Evolutionary conservation across 805 yeast species (phyloP).

Genomic region (Hanseniaspora lachancei): DNA sequence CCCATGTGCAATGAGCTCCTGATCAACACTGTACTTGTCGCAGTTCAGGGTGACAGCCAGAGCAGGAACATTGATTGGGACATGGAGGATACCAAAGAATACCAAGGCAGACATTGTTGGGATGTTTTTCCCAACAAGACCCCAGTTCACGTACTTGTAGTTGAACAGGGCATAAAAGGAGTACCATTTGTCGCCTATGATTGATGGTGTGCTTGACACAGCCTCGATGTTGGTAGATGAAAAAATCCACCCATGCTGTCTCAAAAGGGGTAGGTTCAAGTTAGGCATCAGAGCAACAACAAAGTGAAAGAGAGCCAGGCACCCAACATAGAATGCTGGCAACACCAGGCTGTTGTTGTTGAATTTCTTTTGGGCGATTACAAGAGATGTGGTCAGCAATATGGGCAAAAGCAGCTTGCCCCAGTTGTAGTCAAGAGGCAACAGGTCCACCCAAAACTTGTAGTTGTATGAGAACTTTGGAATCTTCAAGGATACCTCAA

Average conservation of each 20-base stretch:
- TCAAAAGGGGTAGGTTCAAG: constrained; percentile 46
- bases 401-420: constrained; percentile 64
- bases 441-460: constrained; percentile 39
- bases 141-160: constrained; percentile 63
- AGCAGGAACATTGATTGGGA: constrained; percentile 96
- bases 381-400: constrained; percentile 43
- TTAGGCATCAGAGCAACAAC: constrained; percentile 52
- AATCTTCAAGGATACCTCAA: constrained; percentile 77
- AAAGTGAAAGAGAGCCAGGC: constrained; percentile 58
- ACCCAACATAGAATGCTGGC: constrained; percentile 64
- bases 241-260: constrained; percentile 79
- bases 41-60: constrained; percentile 79
- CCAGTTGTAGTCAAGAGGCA: constrained; percentile 32
- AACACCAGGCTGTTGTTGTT: constrained; percentile 57
- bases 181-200: constrained; percentile 47
- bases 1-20: constrained; percentile 92
- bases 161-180: constrained; percentile 64
- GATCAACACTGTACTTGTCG: constrained; percentile 74
- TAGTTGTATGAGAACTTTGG: constrained; percentile 55
- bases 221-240: background rate
- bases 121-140: constrained; percentile 47
- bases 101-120: constrained; percentile 95
- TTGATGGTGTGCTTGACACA: background rate
- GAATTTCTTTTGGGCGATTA: constrained; percentile 46
- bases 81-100: constrained; percentile 89